Conservation (phyloP, 2,329 filamentous ascomycete genomes). For the Monosporascus sp. region DNA sequence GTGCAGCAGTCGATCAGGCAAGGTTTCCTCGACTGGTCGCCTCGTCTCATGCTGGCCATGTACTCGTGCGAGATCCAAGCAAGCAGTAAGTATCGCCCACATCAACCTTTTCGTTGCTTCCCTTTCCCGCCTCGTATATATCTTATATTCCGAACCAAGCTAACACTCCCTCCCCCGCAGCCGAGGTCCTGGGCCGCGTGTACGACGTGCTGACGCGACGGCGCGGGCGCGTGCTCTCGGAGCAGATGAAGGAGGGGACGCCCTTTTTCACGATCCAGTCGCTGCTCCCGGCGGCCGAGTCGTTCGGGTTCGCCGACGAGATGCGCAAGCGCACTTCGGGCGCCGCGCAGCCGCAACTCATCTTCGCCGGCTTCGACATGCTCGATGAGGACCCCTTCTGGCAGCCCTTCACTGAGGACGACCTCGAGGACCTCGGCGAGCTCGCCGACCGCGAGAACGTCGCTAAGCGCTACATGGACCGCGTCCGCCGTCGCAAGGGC, state of each 20-base stretch:
- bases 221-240: slow-evolving; percentile 80
- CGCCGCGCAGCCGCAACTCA: slow-evolving; percentile 84
- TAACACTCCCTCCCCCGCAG: slow-evolving; percentile 31
- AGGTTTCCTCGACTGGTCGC: slow-evolving; percentile 92
- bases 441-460: slow-evolving; percentile 92
- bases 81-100: slow-evolving; percentile 54
- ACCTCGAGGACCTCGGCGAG: slow-evolving; percentile 93
- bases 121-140: background rate
- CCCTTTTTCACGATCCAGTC: slow-evolving; percentile 94
- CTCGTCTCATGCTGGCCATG: slow-evolving; percentile 93
- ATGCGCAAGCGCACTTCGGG: slow-evolving; percentile 92
- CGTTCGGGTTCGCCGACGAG: slow-evolving; percentile 93
- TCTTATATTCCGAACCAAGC: slow-evolving; percentile 12
- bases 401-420: slow-evolving; percentile 94
- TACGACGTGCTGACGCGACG: slow-evolving; percentile 97
- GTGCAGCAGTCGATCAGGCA: slow-evolving; percentile 77
- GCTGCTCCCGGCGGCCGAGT: slow-evolving; percentile 84
- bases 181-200: slow-evolving; percentile 89
- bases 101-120: slow-evolving; percentile 1
- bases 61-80: slow-evolving; percentile 98
- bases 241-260: slow-evolving; percentile 89
- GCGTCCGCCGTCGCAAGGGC: slow-evolving; percentile 80
- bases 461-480: slow-evolving; percentile 92
- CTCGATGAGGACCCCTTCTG: slow-evolving; percentile 96
- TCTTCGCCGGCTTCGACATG: slow-evolving; percentile 89